A percentile compares a stretch with the other conserved stretches of the same genome.
phyloP scores from a whole-genome alignment of 2,329 filamentous ascomycete species.

The Fusarium sp. region DNA sequence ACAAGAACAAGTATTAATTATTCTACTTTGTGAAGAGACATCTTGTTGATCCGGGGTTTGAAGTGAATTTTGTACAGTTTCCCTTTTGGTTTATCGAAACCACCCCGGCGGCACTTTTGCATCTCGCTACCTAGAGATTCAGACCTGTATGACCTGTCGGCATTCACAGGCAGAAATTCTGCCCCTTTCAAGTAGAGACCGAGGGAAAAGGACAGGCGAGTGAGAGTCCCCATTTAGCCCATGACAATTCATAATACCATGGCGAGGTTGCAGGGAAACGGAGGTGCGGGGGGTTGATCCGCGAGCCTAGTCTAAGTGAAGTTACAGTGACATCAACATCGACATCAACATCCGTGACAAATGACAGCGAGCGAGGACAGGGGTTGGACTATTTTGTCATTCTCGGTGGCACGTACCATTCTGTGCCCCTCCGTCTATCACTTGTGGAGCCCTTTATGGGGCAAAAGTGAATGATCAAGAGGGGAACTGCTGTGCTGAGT shows the following conservation, averaged over 20 bases:
- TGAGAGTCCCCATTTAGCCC: constrained; percentile 1
- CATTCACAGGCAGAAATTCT: background rate
- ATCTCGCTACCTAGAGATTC: background rate
- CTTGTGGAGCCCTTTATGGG: constrained; percentile 8
- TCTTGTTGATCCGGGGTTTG: background rate
- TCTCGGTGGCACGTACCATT: constrained; percentile 19
- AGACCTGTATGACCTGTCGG: background rate
- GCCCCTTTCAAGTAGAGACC: background rate
- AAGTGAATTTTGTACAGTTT: background rate
- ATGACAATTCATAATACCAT: constrained; percentile 7
- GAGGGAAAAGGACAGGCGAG: constrained; percentile 8
- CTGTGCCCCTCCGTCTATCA: constrained; percentile 5
- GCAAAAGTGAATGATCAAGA: background rate
- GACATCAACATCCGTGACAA: background rate
- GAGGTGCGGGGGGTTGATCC: constrained; percentile 25
- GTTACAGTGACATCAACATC: constrained; percentile 7
- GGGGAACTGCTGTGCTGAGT: background rate
- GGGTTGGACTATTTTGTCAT: constrained; percentile 9
- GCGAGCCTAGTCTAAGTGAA: constrained; percentile 11
- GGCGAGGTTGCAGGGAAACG: constrained; percentile 6
- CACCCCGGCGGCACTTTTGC: constrained; percentile 7
- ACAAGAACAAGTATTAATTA: constrained; percentile 33
- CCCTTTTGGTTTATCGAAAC: background rate
- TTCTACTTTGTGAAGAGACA: background rate
- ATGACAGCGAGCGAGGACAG: background rate